Evolutionary conservation across 2,329 filamentous ascomycete genomes (phyloP).

Genomic region (Phialophora tarda): DNA sequence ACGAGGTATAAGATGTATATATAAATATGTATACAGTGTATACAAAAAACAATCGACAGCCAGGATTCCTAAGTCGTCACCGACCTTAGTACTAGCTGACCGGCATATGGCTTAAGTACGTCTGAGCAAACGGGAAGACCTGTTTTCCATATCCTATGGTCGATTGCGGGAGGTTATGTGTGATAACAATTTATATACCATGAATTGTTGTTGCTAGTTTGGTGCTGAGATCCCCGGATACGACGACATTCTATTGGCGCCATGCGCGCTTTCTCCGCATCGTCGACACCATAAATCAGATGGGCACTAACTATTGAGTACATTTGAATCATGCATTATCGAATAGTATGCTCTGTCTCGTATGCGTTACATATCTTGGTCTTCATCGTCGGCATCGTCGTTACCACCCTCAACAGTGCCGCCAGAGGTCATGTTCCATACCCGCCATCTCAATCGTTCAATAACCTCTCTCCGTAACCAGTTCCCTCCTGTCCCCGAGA

Average conservation of each 20-base stretch:
- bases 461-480: slow-evolving; percentile 65
- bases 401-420: not conserved
- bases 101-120: too few relatives aligned
- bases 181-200: not conserved
- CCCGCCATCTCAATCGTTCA: slow-evolving; percentile 59
- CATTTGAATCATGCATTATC: not conserved
- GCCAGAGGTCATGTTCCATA: slow-evolving; percentile 49
- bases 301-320: not conserved
- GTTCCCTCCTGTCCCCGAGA: slow-evolving; percentile 25
- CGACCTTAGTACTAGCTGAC: too few relatives aligned
- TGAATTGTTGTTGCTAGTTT: too few relatives aligned
- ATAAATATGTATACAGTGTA: too few relatives aligned
- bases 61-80: not conserved
- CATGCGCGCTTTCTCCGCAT: too few relatives aligned
- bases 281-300: not conserved
- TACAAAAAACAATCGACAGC: not conserved
- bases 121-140: not conserved
- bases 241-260: too few relatives aligned
- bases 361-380: not conserved
- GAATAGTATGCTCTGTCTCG: not conserved
- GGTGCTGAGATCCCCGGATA: too few relatives aligned
- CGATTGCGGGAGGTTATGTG: not conserved
- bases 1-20: too few relatives aligned
- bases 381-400: not conserved
- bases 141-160: not conserved